Evolutionary conservation across 2,329 filamentous ascomycete genomes (phyloP), one percentile per base, ranked within the genome.

Genomic region (Fusarium multiceps): DNA sequence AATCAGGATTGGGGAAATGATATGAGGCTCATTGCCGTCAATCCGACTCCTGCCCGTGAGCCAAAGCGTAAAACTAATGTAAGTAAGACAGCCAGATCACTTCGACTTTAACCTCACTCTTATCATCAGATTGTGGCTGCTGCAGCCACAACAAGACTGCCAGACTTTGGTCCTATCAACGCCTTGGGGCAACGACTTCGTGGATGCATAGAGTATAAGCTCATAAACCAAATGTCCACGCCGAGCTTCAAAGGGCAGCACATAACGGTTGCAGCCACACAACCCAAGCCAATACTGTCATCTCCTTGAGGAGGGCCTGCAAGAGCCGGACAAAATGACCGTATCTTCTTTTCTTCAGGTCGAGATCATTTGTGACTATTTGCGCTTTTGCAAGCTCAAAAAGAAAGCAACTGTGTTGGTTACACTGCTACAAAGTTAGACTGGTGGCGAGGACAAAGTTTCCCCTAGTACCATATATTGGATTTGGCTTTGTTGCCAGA

Each of bases 221-320:
- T 82, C 25, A 51, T 51, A 41, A 25, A 87, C 83, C 51, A 89
- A 78, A 72, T 89, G 87, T 58, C 89, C 87, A 72, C 84, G 88
- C 4, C 87, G 70, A 90, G 75, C 72, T 84, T 84, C 64, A 90
- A 77, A 75, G 85, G 89, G 85, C 86, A 90, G 8, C 49, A 42
- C 23, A 34, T 40, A 53, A 42, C 23, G 32, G 23, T 53, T 53
- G 88, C 86, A 53, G 97, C 90, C 55, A 98, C 91, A 77, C 94
- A 90, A 82, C 98, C 94, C 54, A 98, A 84, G 51, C 94, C 94
- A 73, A 97, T 94, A 79, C 93, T 94, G 75, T 93, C 94, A 70
- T 94, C 94, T 41, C 93, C 94, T 76, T 97, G 94, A 2, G 85
- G 76, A 21, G 30, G 21, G 18, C 37, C 37, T 41, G 34, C 13